These are phyloP conservation scores for Leishmania braziliensis DNA, from an alignment of 208 protist genomes.

Conservation along the genomic window DNA sequence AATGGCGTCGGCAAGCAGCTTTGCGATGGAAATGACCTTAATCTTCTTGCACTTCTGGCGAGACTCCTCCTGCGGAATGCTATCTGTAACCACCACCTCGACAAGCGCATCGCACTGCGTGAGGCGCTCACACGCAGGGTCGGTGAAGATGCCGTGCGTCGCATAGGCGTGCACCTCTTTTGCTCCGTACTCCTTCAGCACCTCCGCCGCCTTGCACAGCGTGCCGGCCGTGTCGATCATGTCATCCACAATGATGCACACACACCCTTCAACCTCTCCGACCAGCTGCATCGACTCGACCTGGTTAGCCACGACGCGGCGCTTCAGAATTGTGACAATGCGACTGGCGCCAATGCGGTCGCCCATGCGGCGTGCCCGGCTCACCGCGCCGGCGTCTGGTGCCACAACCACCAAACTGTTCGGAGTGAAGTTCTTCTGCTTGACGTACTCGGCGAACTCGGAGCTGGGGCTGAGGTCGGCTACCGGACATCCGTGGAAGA, in stretches of 20 bases:
- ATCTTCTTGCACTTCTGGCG: slow-evolving; percentile 77
- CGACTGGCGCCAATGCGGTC: slow-evolving; percentile 82
- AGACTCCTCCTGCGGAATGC: slow-evolving; percentile 84
- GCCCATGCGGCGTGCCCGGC: slow-evolving; percentile 85
- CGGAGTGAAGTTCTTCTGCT: slow-evolving; percentile 71
- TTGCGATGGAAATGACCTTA: slow-evolving; percentile 86
- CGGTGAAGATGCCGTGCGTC: slow-evolving; percentile 95
- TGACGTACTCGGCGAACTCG: slow-evolving; percentile 88
- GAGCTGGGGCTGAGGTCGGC: slow-evolving; percentile 90
- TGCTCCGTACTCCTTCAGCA: slow-evolving; percentile 94
- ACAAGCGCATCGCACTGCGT: slow-evolving; percentile 85
- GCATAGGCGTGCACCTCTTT: slow-evolving; percentile 93
- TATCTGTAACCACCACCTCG: slow-evolving; percentile 93
- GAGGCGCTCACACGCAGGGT: slow-evolving; percentile 92
- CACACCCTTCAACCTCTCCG: slow-evolving; percentile 94
- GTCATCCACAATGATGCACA: slow-evolving; percentile 97
- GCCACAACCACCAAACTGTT: slow-evolving; percentile 93
- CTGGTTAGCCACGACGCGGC: slow-evolving; percentile 93
- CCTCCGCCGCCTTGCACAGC: slow-evolving; percentile 94
- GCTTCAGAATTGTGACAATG: slow-evolving; percentile 95
- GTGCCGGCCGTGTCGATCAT: slow-evolving; percentile 98
- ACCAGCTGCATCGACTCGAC: slow-evolving; percentile 95
- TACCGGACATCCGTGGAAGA: slow-evolving; percentile 94
- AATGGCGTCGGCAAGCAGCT: slow-evolving; percentile 89
- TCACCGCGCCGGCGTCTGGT: slow-evolving; percentile 96